Conservation (phyloP, 768 basidiomycete genomes). For the Termitomyces sp. region DNA sequence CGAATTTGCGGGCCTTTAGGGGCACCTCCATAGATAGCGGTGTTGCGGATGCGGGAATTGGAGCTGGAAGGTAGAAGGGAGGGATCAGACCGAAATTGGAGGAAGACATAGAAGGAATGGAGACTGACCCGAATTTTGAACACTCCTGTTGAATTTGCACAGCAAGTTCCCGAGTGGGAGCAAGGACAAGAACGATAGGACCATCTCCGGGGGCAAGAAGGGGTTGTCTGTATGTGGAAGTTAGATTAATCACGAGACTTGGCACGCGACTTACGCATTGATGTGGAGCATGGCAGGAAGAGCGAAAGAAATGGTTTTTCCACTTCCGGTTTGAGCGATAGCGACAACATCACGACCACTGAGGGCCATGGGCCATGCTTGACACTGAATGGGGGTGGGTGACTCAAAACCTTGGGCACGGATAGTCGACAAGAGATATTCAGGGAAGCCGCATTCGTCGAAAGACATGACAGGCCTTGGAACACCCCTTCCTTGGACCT, state of each 20-base stretch:
- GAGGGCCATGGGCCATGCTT: slow-evolving; percentile 99
- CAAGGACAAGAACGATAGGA: slow-evolving; percentile 94
- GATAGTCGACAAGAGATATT: slow-evolving; percentile 93
- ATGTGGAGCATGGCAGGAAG: slow-evolving; percentile 99
- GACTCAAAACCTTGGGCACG: slow-evolving; percentile 87
- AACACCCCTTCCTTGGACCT: slow-evolving; percentile 87
- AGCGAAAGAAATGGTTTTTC: slow-evolving; percentile 98
- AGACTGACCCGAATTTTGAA: slow-evolving; percentile 88
- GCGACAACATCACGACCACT: slow-evolving; percentile 93
- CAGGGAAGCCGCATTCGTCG: slow-evolving; percentile 94
- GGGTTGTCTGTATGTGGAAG: slow-evolving; percentile 63
- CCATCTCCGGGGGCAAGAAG: slow-evolving; percentile 92
- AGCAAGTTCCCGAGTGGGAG: slow-evolving; percentile 96
- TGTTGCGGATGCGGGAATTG: slow-evolving; percentile 96
- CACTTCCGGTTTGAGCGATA: slow-evolving; percentile 97
- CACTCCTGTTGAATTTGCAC: slow-evolving; percentile 99
- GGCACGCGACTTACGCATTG: slow-evolving; percentile 72
- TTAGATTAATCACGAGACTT: slow-evolving; percentile 13
- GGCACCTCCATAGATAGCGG: slow-evolving; percentile 98
- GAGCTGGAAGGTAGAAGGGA: slow-evolving; percentile 38
- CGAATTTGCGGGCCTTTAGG: slow-evolving; percentile 99
- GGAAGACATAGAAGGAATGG: background rate
- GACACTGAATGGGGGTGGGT: slow-evolving; percentile 97
- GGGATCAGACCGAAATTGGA: background rate
- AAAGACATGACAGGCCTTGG: slow-evolving; percentile 90